Conservation (phyloP, 495 filamentous ascomycete genomes). For the Xylaria grammica region DNA sequence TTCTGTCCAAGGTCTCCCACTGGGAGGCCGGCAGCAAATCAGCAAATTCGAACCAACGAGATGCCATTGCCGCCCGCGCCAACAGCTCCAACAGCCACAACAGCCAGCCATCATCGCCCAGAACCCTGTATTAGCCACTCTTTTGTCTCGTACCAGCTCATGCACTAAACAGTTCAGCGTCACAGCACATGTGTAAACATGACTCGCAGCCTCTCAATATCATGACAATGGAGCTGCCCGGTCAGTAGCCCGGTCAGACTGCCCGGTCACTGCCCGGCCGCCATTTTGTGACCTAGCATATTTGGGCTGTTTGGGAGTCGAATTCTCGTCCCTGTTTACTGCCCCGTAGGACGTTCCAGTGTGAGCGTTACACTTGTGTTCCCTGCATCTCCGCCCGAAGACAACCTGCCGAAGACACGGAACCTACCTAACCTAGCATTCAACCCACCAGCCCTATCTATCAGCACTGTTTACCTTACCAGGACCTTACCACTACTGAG, state of each 20-base stretch:
- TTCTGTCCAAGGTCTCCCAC: not conserved
- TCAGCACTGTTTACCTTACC: too few species aligned
- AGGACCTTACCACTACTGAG: too few species aligned
- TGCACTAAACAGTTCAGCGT: slow-evolving; percentile 7
- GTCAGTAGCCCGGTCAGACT: too few species aligned
- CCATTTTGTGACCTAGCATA: too few species aligned
- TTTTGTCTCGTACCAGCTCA: not conserved
- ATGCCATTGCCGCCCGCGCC: not conserved
- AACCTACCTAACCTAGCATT: too few species aligned
- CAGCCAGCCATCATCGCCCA: not conserved
- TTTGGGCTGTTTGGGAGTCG: too few species aligned
- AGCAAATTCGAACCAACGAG: slow-evolving; percentile 7
- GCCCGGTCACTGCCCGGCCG: too few species aligned
- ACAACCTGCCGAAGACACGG: too few species aligned
- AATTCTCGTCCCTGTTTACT: too few species aligned
- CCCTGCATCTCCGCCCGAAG: not conserved
- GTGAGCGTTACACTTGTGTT: too few species aligned
- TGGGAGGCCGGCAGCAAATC: not conserved
- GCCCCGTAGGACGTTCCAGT: too few species aligned
- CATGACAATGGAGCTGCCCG: not conserved
- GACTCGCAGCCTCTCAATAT: slow-evolving; percentile 5
- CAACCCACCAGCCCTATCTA: too few species aligned
- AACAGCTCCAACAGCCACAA: slow-evolving; percentile 3
- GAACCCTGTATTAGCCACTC: slow-evolving; percentile 6
- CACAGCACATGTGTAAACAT: not conserved